Evolutionary conservation across 208 protist species (phyloP), one percentile per base, ranked within the genome.

Genomic region (Trypanosoma avium): DNA sequence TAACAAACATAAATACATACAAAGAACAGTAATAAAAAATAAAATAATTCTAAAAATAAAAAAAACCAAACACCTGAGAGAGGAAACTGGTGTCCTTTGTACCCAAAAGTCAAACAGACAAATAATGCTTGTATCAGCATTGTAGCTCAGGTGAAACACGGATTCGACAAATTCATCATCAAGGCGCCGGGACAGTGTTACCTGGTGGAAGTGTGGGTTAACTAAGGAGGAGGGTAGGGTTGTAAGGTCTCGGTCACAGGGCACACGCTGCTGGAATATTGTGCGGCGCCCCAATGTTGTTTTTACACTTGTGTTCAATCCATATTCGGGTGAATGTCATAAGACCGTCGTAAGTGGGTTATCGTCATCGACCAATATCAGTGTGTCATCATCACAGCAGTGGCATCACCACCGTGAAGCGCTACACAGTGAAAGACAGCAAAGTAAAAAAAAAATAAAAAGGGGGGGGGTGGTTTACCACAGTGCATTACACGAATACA

Each of bases 331-430:
- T 60, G 46, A 30, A 60, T 55, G 70, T 81, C 70, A 81, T 81
- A 81, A 81, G 75, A 81, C 75, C 75, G 75, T 81, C 75, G 75
- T 73, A 81, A 81, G 75, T 81, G 75, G 68, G 47, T 72, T 70
- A 36, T 67, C 61, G 61, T 67, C 61, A 64, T 64, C 45, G 46
- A 19, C 58, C 27, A 17, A 13, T 30, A 10, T 35, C 27, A 12
- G 13, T 32, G 27, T 36, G 49, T 9, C 2, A 19, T 47, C 42
- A 19, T 19, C 6, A 24, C 26, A 5, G 49, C 49, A 19, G 49
- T 17, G 49, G 22, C 9, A 32, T 35, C 6, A 32, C 48, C 7
- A 32, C n/a, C 26, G 30, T 42, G 13, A 21, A 8, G 8, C 24
- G 22, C 22, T 19, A 17, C 17, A 67, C 7, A 48, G 33, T 26